Evolutionary conservation across 2,329 filamentous ascomycete species (phyloP).

Genomic region (Diaporthe destruens): DNA sequence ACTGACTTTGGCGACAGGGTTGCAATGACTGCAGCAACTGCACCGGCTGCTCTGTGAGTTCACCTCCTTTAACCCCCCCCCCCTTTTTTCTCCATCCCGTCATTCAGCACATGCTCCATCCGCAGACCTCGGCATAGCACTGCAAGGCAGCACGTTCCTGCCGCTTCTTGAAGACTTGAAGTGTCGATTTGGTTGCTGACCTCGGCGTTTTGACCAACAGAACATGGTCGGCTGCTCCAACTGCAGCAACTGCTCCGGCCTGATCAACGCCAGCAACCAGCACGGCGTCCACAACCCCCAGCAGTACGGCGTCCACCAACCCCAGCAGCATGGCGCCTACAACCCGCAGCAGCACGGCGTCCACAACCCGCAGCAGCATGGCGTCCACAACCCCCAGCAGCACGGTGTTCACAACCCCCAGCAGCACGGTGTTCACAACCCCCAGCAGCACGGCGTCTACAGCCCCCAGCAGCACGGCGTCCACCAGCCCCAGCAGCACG

Average conservation of each 20-base stretch:
- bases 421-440: constrained; percentile 31
- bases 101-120: not conserved
- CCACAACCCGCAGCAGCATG: constrained; percentile 29
- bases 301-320: constrained; percentile 29
- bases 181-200: not conserved
- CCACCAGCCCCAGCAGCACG: constrained; percentile 27
- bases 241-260: constrained; percentile 38
- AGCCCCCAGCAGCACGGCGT: constrained; percentile 22
- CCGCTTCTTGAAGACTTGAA: not conserved
- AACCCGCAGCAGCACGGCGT: constrained; percentile 24
- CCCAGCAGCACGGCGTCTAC: constrained; percentile 34
- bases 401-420: no score
- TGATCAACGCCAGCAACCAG: constrained; percentile 29
- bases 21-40: constrained; percentile 32
- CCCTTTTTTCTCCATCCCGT: not conserved
- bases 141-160: not conserved
- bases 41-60: constrained; percentile 8
- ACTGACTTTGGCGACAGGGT: constrained; percentile 9
- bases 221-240: constrained; percentile 37
- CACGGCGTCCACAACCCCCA: constrained; percentile 28
- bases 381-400: constrained; percentile 34
- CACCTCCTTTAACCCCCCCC: not conserved
- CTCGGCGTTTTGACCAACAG: not conserved
- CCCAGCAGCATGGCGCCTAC: constrained; percentile 34
- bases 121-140: not conserved